Base-by-base conservation (phyloP, 176 grass and related monocot species). In the Urochloa ruziziensis region DNA sequence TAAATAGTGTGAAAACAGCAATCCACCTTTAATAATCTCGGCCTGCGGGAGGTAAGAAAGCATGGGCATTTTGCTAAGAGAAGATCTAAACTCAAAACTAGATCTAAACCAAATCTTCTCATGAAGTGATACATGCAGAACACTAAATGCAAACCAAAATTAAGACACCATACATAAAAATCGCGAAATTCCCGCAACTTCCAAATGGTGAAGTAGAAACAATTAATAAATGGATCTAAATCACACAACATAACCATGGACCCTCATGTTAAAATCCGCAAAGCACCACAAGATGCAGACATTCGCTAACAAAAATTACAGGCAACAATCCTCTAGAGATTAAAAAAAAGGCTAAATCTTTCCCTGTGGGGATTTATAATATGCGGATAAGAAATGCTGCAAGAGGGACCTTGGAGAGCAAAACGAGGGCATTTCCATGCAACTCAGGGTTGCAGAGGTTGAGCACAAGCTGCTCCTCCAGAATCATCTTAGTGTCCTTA, bases 361-460 rank as follows among this genome's bases (percentile, higher is more conserved):
- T 57, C 49, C 23, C 59, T 25, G 9, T 10, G 34, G 46, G 16
- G 34, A 37, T 14, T 25, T 30, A 19, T 42, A 42, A 48, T 28
- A 23, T 48, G 15, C 12, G 40, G 35, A 79, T 13, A 34, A 58
- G 9, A 30, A 30, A 34, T 76, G 33, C 43, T 16, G 4, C 24
- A 75, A 75, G 54, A 63, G 57, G 8, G 16, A 94, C 90, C 90
- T 97, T 86, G 74, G 90, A 88, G 60, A 97, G 90, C 78, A 90
- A 21, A 10, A 85, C 57, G 1, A 94, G 95, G 62, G 95, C 86
- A 63, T 84, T 91, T 78, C 90, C 94, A 57, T 86, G 88, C 86
- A 91, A 84, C 42, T 87, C 75, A 67, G 92, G 58, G 36, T 91
- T 29, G 25, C 60, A 82, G 37, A 97, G 86, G 35, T 94, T 61